A percentile compares a stretch with the other conserved stretches of the same genome.
Conservation (phyloP, 1,139 yeast genomes). For the Blastobotrys raffinosifermentans region DNA sequence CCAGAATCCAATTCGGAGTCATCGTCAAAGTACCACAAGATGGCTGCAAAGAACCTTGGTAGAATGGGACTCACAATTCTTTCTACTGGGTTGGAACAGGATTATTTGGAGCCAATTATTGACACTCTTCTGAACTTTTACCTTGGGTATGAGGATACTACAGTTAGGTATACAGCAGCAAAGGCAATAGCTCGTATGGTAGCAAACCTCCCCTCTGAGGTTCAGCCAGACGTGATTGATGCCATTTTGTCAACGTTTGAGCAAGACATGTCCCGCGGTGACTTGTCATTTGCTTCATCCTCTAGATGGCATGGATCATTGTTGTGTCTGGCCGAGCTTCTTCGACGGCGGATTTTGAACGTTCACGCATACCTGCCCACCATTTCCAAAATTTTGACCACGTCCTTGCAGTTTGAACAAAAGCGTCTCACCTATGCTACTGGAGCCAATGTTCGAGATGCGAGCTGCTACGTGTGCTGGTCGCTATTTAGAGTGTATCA, state of each 20-base stretch:
- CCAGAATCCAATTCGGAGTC: background rate
- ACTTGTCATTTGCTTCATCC: conserved; percentile 24
- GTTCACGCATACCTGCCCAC: conserved; percentile 20
- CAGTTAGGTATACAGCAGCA: conserved; percentile 41
- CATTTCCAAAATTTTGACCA: conserved; percentile 29
- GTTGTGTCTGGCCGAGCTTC: conserved; percentile 42
- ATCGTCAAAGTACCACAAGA: conserved; percentile 16
- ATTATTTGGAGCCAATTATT: conserved; percentile 40
- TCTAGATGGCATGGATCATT: conserved; percentile 42
- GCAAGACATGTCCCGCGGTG: too few species aligned
- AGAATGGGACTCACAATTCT: conserved; percentile 29
- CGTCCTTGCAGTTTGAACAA: conserved; percentile 51
- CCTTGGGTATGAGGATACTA: conserved; percentile 36
- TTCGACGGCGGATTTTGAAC: conserved; percentile 30
- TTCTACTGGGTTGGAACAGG: conserved; percentile 7
- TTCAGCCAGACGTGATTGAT: conserved; percentile 33
- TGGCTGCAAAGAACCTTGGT: conserved; percentile 35
- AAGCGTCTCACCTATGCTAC: conserved; percentile 42
- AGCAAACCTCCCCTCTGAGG: conserved; percentile 25
- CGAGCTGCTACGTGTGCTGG: conserved; percentile 77
- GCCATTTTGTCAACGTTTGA: conserved; percentile 30
- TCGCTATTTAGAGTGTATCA: conserved; percentile 45
- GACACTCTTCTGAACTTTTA: conserved; percentile 30
- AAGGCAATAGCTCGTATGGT: conserved; percentile 42
- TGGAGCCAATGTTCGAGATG: conserved; percentile 73